Conservation (phyloP, 768 basidiomycete species). For the Suillus placidus region DNA sequence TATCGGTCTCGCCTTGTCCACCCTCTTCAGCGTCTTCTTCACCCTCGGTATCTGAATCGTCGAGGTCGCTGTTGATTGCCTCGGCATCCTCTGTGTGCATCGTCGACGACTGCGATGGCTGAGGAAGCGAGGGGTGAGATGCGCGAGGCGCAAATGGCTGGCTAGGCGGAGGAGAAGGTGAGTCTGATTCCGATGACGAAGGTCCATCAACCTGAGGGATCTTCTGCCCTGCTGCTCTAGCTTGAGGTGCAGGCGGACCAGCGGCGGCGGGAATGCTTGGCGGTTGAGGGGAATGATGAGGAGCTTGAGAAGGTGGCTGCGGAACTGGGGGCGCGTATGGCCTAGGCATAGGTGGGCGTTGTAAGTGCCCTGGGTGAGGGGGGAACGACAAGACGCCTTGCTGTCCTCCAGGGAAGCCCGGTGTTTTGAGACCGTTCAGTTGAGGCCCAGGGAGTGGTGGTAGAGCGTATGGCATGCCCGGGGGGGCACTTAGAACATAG, state of each 20-base stretch:
- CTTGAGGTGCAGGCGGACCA: conserved; percentile 1
- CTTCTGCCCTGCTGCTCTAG: conserved; percentile 17
- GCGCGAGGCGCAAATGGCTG: conserved; percentile 67
- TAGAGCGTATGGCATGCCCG: conserved; percentile 52
- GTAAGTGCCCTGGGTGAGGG: conserved; percentile 34
- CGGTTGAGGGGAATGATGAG: conserved; percentile 20
- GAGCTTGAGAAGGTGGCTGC: conserved; percentile 18
- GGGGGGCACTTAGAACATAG: conserved; percentile 56
- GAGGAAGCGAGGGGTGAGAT: conserved; percentile 77
- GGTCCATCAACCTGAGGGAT: conserved; percentile 88
- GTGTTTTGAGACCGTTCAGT: conserved; percentile 54
- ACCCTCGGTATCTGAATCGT: conserved; percentile 89
- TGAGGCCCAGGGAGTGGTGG: conserved; percentile 69
- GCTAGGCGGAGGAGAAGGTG: conserved; percentile 67
- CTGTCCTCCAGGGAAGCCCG: conserved; percentile 59
- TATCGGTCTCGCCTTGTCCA: conserved; percentile 76
- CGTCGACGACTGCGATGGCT: conserved; percentile 46
- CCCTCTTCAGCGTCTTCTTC: conserved; percentile 85
- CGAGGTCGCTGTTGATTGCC: conserved; percentile 94
- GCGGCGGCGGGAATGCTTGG: conserved; percentile 23
- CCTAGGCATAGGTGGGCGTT: conserved; percentile 25
- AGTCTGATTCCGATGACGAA: conserved; percentile 65
- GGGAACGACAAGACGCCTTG: conserved; percentile 61
- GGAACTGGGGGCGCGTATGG: conserved; percentile 25
- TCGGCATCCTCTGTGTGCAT: conserved; percentile 61